Conservation (phyloP, 495 filamentous ascomycete species). For the Bryoglossum gracile region DNA sequence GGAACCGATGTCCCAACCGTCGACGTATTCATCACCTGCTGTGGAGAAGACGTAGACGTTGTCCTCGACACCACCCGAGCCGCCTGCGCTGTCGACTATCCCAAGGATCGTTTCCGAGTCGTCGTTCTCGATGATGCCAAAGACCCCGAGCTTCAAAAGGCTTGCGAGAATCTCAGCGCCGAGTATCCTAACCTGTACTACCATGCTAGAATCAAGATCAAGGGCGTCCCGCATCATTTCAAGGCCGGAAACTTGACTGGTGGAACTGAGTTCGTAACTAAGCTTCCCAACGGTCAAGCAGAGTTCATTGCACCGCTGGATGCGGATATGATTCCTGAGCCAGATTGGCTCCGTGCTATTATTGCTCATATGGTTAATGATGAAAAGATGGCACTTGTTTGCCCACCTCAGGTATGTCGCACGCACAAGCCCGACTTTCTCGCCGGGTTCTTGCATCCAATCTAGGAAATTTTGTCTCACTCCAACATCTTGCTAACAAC, state of each 20-base stretch:
- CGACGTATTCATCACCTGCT: conserved; percentile 46
- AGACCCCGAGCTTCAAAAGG: conserved; percentile 30
- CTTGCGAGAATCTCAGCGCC: conserved; percentile 21
- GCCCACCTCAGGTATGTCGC: conserved; percentile 36
- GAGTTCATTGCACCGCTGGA: conserved; percentile 47
- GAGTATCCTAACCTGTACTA: conserved; percentile 39
- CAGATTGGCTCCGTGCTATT: conserved; percentile 43
- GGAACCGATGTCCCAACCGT: conserved; percentile 40
- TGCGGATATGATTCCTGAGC: conserved; percentile 51
- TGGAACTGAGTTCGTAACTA: conserved; percentile 33
- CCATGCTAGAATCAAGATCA: conserved; percentile 37
- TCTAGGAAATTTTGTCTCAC: no score
- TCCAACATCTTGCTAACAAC: neutral
- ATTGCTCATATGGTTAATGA: conserved; percentile 43
- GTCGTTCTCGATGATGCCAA: conserved; percentile 46
- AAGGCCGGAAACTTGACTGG: conserved; percentile 51
- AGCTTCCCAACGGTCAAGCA: conserved; percentile 33
- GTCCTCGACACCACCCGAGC: conserved; percentile 47
- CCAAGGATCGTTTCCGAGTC: conserved; percentile 39
- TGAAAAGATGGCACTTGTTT: conserved; percentile 39
- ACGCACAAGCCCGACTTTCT: neutral
- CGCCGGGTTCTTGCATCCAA: no score
- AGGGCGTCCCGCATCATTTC: conserved; percentile 41
- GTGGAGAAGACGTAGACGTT: conserved; percentile 44
- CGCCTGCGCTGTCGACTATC: conserved; percentile 43